A percentile compares a stretch with the other conserved stretches of the same genome.
phyloP scores from a whole-genome alignment of 2,329 filamentous ascomycete genomes.

The Pseudogymnoascus pannorum region DNA sequence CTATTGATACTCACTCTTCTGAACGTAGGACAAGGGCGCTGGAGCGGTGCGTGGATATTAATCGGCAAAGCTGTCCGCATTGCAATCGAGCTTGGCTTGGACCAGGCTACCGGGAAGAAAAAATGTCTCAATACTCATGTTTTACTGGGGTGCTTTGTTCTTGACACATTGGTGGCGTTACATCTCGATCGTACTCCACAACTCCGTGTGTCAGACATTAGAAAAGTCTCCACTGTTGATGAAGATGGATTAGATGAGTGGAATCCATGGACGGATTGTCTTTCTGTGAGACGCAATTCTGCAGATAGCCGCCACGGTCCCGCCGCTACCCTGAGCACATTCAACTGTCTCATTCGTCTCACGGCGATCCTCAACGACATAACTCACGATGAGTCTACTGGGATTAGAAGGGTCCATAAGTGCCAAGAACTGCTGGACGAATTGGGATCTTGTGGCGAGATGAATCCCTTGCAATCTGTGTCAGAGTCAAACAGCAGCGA shows the following conservation, averaged over 20 bases:
- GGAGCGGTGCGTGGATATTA: conserved; percentile 53
- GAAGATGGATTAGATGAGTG: conserved; percentile 68
- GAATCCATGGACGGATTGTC: conserved; percentile 59
- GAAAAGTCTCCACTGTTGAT: conserved; percentile 40
- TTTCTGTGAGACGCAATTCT: conserved; percentile 30
- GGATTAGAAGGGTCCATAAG: not conserved
- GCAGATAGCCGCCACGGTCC: conserved; percentile 23
- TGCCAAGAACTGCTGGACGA: conserved; percentile 18
- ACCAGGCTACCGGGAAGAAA: conserved; percentile 25
- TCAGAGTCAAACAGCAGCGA: not conserved
- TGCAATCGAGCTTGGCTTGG: conserved; percentile 36
- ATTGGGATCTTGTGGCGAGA: conserved; percentile 22
- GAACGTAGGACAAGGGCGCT: conserved; percentile 52
- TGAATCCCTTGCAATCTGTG: not conserved
- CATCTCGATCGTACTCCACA: conserved; percentile 44
- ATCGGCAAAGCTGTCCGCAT: conserved; percentile 57
- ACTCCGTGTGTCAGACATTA: conserved; percentile 41
- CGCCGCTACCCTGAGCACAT: conserved; percentile 27
- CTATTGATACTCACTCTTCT: conserved; percentile 54
- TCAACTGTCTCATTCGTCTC: conserved; percentile 29
- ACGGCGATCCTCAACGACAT: conserved; percentile 25
- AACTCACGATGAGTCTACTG: conserved; percentile 17
- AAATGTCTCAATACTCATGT: conserved; percentile 34
- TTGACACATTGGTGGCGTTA: conserved; percentile 52
- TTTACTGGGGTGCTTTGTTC: conserved; percentile 51